These are phyloP conservation scores for Aureobasidium melanogenum DNA, from an alignment of 2,329 filamentous ascomycete genomes.

Conservation along the genomic window DNA sequence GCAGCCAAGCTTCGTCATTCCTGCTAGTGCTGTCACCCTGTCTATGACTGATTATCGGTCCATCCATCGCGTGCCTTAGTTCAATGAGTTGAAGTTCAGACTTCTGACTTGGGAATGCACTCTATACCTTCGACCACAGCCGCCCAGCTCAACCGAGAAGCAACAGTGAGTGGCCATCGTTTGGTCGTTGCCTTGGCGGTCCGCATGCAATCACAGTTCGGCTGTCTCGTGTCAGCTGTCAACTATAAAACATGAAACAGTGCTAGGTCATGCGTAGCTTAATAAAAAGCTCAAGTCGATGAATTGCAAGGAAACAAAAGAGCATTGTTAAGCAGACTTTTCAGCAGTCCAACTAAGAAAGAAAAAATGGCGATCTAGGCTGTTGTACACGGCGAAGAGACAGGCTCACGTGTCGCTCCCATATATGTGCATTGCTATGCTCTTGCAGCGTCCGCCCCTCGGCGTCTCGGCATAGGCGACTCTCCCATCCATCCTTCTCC, in stretches of 20 bases:
- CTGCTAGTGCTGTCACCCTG: not conserved
- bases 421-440: constrained; percentile 1
- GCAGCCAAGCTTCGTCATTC: not conserved
- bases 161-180: too few species aligned
- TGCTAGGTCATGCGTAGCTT: not conserved
- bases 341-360: constrained; percentile 1
- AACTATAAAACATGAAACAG: not conserved
- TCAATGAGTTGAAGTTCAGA: not conserved
- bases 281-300: not conserved
- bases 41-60: not conserved
- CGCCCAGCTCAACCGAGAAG: too few species aligned
- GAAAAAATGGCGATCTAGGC: constrained; percentile 10
- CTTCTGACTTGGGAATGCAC: not conserved
- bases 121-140: not conserved
- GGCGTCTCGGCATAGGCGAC: not conserved
- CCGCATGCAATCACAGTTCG: not conserved
- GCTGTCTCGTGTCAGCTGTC: not conserved
- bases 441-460: constrained; percentile 7
- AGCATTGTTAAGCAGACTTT: constrained; percentile 2
- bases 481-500: not conserved
- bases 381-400: constrained; percentile 12
- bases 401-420: constrained; percentile 1
- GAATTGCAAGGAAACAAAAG: not conserved
- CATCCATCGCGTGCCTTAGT: not conserved
- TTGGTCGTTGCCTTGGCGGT: not conserved